Percentiles rank a stretch among this genome's conserved stretches.
phyloP scores from a whole-genome alignment of 345 rosid genomes.

The Raphanus raphanistrum region DNA sequence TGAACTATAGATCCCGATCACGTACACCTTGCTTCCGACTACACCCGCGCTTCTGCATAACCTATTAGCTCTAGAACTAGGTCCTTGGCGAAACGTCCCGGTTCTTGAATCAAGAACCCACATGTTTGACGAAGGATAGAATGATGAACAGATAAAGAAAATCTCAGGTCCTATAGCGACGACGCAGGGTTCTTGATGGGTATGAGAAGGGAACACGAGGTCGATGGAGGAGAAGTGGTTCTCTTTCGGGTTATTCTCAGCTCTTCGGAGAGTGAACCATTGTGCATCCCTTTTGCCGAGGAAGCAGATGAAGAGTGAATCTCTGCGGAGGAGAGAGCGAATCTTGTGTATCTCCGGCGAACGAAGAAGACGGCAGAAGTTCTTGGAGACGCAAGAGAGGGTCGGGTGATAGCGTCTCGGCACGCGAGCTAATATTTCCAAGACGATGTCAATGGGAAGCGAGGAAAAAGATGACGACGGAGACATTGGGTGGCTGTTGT shows the following conservation, averaged over 20 bases:
- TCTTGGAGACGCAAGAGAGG: conserved; percentile 4
- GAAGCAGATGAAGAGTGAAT: conserved; percentile 2
- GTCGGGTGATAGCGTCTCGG: background rate
- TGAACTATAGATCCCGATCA: background rate
- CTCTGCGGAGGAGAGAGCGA: background rate
- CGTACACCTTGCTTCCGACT: background rate
- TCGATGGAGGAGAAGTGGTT: background rate
- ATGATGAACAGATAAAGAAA: background rate
- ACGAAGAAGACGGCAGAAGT: background rate
- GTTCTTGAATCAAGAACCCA: background rate
- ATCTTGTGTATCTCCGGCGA: background rate
- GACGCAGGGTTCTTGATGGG: background rate
- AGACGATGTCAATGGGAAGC: background rate
- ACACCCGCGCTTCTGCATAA: background rate
- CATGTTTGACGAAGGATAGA: background rate
- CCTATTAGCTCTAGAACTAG: background rate
- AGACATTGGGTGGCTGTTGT: background rate
- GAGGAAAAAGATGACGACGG: background rate
- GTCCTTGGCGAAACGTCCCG: background rate
- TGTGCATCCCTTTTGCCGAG: fast-evolving
- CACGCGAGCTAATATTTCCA: background rate
- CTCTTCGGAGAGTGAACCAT: conserved; percentile 6
- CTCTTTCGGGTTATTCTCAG: background rate
- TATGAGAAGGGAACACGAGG: background rate
- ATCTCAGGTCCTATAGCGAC: background rate